Evolutionary conservation across 164 flowering plant genomes (phyloP).

Genomic region (Nymphaea thermarum): DNA sequence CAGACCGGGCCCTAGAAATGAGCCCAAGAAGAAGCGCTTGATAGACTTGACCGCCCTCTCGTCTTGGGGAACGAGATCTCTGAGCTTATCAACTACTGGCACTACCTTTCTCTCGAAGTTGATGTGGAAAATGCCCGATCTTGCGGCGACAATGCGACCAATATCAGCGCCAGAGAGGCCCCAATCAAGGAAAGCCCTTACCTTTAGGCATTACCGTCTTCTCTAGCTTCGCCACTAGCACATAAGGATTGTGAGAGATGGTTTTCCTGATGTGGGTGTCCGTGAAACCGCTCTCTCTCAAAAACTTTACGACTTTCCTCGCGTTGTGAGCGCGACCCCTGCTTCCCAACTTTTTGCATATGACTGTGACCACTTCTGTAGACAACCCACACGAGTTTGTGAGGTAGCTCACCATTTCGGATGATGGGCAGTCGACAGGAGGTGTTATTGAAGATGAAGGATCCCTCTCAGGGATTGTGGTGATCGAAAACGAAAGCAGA

Average conservation of each 20-base stretch:
- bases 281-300: conserved; percentile 9
- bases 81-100: conserved; percentile 2
- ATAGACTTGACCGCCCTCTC: background rate
- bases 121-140: background rate
- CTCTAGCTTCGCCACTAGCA: background rate
- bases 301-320: background rate
- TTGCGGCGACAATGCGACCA: conserved; percentile 1
- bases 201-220: conserved; percentile 9
- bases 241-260: background rate
- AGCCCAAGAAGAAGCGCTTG: background rate
- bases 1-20: background rate
- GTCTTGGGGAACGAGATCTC: background rate
- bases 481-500: too few species aligned
- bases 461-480: background rate
- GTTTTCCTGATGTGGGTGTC: conserved; percentile 6
- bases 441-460: background rate
- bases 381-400: conserved; percentile 3
- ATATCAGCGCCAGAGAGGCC: conserved; percentile 5
- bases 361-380: background rate
- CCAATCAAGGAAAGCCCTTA: conserved; percentile 2
- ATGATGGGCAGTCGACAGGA: background rate
- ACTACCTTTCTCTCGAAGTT: background rate
- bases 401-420: conserved; percentile 2
- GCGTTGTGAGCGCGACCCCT: background rate
- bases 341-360: background rate